Percentiles rank a stretch among this genome's conserved stretches.
phyloP scores from a whole-genome alignment of 768 basidiomycete species.

The Mycena leptocephala region DNA sequence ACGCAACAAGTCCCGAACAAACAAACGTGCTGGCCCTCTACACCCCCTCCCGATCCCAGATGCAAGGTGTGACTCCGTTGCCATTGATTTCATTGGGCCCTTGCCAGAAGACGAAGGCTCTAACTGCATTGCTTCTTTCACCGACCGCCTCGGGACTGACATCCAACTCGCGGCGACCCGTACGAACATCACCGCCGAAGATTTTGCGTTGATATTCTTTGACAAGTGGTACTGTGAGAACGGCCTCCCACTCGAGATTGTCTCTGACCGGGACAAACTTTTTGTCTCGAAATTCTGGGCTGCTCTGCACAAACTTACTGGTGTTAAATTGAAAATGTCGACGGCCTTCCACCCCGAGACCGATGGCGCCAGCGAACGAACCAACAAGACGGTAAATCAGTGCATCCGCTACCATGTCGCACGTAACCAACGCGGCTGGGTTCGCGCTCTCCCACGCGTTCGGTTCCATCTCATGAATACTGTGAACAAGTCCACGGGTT shows the following conservation, averaged over 20 bases:
- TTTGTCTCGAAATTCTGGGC: too few species aligned
- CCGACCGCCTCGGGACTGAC: conserved; percentile 19
- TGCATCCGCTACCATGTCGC: conserved; percentile 43
- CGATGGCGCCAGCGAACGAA: conserved; percentile 49
- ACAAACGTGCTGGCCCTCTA: conserved; percentile 37
- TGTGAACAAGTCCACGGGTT: conserved; percentile 27
- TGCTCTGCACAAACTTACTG: too few species aligned
- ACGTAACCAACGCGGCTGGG: conserved; percentile 52
- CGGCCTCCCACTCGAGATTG: too few species aligned
- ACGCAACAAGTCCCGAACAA: conserved; percentile 42
- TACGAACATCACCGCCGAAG: conserved; percentile 18
- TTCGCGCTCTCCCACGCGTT: conserved; percentile 37
- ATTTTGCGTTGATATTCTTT: conserved; percentile 24
- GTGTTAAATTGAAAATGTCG: not conserved
- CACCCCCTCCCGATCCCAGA: conserved; percentile 45
- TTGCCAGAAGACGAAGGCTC: too few species aligned
- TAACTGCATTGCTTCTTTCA: too few species aligned
- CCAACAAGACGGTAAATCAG: conserved; percentile 51
- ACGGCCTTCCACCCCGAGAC: conserved; percentile 55
- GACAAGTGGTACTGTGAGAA: too few species aligned
- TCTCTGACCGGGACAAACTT: too few species aligned
- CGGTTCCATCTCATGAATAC: conserved; percentile 52
- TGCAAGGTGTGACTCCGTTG: too few species aligned
- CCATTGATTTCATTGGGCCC: too few species aligned
- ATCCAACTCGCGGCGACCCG: conserved; percentile 23